Base-by-base conservation (phyloP, 495 filamentous ascomycete species). In the Neurospora sp. region DNA sequence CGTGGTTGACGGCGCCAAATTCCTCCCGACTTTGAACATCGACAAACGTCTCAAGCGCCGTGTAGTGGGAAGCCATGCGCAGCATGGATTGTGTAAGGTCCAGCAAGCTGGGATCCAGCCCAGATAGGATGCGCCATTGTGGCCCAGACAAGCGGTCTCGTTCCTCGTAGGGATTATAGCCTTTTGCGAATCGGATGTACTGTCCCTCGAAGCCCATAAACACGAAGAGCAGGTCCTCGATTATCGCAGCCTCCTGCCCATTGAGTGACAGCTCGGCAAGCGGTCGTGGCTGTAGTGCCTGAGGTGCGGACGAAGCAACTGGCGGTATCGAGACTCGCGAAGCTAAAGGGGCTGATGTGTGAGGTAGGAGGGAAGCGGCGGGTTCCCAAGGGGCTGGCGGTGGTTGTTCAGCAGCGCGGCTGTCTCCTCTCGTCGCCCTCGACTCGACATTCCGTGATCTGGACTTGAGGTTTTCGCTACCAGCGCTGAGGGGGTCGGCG, bases 121-220 rank as follows among this genome's bases (percentile, higher is more conserved):
- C 95, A 16, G 91, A 87, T 0, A 92, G 83, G 65, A 98, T 90
- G 73, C 89, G 90, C 82, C 92, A 98, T 9, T 82, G 79, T 4
- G 96, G 95, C 0, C 96, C 96, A 1, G 88, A 85, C 70, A 98
- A 83, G 20, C 94, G 89, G 79, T 96, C 93, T 73, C 94, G 94
- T 80, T 99, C 96, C 14, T 89, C 86, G 7, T 86, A 81, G 0
- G 96, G 93, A 73, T 97, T 91, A 80, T 97, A 98, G 3, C 88
- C 87, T 71, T 89, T 89, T 44, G 86, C 85, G 75, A 93, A 98
- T 73, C 94, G 93, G 75, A 98, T 92, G 80, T 98, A 98, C 80
- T 97, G 94, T 38, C 96, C 96, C 82, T 99, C 96, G 74, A 93
- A 96, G n/a, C 96, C 96, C 95, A 98, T 98, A 75, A 98, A 95